Percentiles rank a stretch among this genome's conserved stretches.
These are phyloP conservation scores for Venturia pyrina DNA, from an alignment of 2,329 filamentous ascomycete species.

Conservation along the genomic window DNA sequence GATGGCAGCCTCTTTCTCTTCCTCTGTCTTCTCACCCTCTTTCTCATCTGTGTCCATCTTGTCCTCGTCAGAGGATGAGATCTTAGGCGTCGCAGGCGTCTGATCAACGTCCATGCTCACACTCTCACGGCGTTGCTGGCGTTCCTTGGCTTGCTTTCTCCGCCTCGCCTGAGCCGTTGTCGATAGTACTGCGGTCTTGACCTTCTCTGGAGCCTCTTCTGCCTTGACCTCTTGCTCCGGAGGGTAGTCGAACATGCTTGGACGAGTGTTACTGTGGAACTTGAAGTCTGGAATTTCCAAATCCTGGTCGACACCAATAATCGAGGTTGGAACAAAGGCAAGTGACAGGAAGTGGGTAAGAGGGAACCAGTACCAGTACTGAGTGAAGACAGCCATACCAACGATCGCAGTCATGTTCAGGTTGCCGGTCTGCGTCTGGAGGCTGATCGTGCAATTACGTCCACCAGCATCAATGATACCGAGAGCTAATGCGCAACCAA, in stretches of 20 bases:
- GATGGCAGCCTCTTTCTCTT: constrained; percentile 51
- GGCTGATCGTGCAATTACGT: constrained; percentile 93
- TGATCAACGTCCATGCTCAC: constrained; percentile 76
- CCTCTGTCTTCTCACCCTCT: constrained; percentile 18
- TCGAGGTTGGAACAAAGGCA: constrained; percentile 91
- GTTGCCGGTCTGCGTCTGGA: constrained; percentile 96
- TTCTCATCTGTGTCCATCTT: constrained; percentile 70
- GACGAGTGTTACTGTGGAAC: constrained; percentile 88
- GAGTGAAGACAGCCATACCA: constrained; percentile 94
- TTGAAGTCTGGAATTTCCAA: constrained; percentile 90
- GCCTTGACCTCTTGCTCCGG: constrained; percentile 92
- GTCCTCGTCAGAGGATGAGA: constrained; percentile 50
- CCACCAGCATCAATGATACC: constrained; percentile 98
- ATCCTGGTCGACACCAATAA: constrained; percentile 90
- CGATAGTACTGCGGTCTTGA: constrained; percentile 90
- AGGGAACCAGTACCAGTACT: constrained; percentile 99
- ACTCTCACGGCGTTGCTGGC: constrained; percentile 77
- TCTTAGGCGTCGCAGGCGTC: constrained; percentile 63
- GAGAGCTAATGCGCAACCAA: constrained; percentile 84
- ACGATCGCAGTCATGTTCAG: constrained; percentile 98
- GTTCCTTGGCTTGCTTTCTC: constrained; percentile 87
- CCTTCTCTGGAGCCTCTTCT: constrained; percentile 85
- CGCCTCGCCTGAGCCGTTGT: constrained; percentile 96
- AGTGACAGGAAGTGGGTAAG: constrained; percentile 95
- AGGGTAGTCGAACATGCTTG: constrained; percentile 95